A percentile compares a stretch with the other conserved stretches of the same genome.
phyloP scores from a whole-genome alignment of 2,329 filamentous ascomycete species.

The Colletotrichum sp. region DNA sequence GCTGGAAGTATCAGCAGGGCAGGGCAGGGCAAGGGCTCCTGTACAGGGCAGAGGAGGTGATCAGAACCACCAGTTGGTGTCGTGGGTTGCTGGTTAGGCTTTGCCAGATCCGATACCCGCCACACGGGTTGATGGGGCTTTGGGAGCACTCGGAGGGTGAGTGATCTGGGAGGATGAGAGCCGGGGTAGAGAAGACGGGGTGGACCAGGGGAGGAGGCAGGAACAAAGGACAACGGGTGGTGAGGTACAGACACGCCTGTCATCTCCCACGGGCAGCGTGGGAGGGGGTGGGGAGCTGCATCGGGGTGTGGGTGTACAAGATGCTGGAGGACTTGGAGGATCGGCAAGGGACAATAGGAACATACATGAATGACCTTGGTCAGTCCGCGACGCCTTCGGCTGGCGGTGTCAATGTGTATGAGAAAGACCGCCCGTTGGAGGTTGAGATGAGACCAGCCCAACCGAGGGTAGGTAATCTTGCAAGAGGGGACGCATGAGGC shows the following conservation, averaged over 20 bases:
- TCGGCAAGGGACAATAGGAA: conserved; percentile 3
- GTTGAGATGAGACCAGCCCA: background rate
- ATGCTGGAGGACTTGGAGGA: background rate
- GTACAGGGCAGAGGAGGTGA: background rate
- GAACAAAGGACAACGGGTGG: background rate
- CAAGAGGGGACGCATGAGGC: background rate
- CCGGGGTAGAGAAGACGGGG: background rate
- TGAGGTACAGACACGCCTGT: background rate
- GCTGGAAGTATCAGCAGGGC: background rate
- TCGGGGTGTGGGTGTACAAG: background rate
- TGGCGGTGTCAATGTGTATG: background rate
- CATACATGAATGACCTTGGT: background rate
- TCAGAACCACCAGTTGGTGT: background rate
- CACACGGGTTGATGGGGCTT: background rate
- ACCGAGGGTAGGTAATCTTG: background rate
- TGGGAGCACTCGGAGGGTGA: background rate
- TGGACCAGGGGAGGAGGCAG: background rate
- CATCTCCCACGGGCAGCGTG: background rate
- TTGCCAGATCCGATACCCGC: background rate
- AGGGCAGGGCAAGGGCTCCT: background rate
- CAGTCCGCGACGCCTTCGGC: background rate
- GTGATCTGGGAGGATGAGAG: background rate
- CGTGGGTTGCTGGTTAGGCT: background rate
- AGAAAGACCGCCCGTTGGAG: background rate
- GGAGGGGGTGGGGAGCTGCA: background rate